phyloP scores from a whole-genome alignment of 805 yeast genomes.

The Candida maesae region DNA sequence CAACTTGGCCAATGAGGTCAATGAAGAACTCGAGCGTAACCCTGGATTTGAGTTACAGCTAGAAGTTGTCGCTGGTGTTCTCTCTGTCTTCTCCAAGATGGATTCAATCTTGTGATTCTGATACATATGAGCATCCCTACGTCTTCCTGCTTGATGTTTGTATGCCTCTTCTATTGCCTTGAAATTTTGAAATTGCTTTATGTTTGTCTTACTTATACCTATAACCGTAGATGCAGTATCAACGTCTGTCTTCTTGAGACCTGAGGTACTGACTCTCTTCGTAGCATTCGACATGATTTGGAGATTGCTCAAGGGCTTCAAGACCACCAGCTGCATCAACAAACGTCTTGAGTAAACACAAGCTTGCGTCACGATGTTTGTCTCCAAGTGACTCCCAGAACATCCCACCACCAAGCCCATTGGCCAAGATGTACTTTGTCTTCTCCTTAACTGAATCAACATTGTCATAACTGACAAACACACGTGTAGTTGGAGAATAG shows the following conservation, averaged over 20 bases:
- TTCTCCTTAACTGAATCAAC: conserved; percentile 48
- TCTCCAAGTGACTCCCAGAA: conserved; percentile 96
- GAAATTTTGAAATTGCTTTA: too few species aligned
- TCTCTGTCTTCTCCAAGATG: conserved; percentile 86
- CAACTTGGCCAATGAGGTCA: conserved; percentile 49
- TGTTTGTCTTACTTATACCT: too few species aligned
- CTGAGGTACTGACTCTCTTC: conserved; percentile 11
- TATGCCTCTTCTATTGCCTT: not conserved
- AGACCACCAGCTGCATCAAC: conserved; percentile 28
- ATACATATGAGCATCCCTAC: too few species aligned
- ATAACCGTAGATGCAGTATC: not conserved
- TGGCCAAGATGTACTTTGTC: conserved; percentile 49
- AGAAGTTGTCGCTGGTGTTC: conserved; percentile 90
- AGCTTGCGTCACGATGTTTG: conserved; percentile 26
- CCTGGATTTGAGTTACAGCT: conserved; percentile 56
- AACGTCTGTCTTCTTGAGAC: not conserved
- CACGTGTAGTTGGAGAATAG: conserved; percentile 34
- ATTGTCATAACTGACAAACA: conserved; percentile 66
- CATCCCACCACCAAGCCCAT: conserved; percentile 75
- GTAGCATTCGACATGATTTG: conserved; percentile 11
- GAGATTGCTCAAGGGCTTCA: conserved; percentile 8
- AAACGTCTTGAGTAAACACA: conserved; percentile 45
- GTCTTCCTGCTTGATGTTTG: not conserved
- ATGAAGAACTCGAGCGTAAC: conserved; percentile 41
- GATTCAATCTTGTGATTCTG: conserved; percentile 73